Conservation (phyloP, 306 rosid genomes). For the Citrullus mucosospermus region DNA sequence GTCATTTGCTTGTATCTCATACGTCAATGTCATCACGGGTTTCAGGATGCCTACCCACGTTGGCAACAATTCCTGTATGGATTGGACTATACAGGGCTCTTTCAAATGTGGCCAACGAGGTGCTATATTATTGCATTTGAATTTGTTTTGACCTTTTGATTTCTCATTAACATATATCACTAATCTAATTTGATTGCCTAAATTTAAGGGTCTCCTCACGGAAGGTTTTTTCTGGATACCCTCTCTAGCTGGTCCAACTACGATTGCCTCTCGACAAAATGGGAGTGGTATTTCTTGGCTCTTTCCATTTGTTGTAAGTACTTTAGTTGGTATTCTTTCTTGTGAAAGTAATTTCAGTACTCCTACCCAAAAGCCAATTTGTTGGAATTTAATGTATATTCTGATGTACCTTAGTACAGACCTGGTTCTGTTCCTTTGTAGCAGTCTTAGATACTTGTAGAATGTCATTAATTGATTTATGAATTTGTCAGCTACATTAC, state of each 20-base stretch:
- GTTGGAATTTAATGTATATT: not conserved
- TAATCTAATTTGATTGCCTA: slow-evolving; percentile 13
- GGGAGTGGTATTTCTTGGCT: slow-evolving; percentile 95
- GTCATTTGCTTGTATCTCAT: not conserved
- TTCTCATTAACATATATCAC: not conserved
- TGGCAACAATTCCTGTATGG: slow-evolving; percentile 93
- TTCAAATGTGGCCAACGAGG: slow-evolving; percentile 96
- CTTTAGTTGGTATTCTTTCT: slow-evolving; percentile 8
- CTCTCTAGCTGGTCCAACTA: slow-evolving; percentile 94
- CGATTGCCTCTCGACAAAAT: slow-evolving; percentile 69
- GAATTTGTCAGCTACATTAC: not conserved
- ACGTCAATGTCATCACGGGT: not conserved
- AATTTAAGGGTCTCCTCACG: slow-evolving; percentile 72
- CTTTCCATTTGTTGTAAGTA: slow-evolving; percentile 79
- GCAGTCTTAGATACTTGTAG: not conserved
- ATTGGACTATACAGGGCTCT: slow-evolving; percentile 93
- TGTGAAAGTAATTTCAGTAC: not conserved
- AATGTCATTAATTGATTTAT: not conserved
- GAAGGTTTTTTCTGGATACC: slow-evolving; percentile 99
- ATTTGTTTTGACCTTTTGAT: not conserved
- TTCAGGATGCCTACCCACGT: slow-evolving; percentile 81
- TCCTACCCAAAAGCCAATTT: not conserved
- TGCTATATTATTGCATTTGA: slow-evolving; percentile 10
- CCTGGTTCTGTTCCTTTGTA: not conserved
- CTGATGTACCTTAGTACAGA: not conserved